A percentile compares a stretch with the other conserved stretches of the same genome.
phyloP scores from a whole-genome alignment of 1,284 basidiomycete species.

The Ustilago crameri region DNA sequence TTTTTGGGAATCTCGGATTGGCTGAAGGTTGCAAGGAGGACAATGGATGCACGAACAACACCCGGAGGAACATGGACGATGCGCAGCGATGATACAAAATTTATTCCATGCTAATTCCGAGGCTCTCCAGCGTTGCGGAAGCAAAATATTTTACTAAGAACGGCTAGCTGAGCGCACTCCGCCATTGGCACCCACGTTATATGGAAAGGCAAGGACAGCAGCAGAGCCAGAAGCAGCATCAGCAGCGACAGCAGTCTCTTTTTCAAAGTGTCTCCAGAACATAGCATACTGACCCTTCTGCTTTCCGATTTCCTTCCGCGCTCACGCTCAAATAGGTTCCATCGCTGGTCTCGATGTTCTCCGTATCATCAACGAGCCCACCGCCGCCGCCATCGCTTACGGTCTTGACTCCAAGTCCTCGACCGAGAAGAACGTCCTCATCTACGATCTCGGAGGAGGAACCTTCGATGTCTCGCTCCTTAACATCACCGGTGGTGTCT shows the following conservation, averaged over 20 bases:
- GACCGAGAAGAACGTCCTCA: constrained; percentile 91
- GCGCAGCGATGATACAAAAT: constrained; percentile 63
- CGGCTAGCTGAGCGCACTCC: constrained; percentile 58
- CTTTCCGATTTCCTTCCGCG: constrained; percentile 4
- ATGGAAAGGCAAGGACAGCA: constrained; percentile 1
- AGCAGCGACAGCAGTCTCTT: neutral
- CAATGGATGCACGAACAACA: neutral
- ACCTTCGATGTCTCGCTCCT: constrained; percentile 78
- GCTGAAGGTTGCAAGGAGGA: neutral
- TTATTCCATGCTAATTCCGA: constrained; percentile 69
- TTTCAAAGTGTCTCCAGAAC: neutral
- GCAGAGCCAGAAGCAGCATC: constrained; percentile 2
- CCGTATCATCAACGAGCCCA: constrained; percentile 77
- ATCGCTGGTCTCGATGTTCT: constrained; percentile 77
- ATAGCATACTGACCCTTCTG: neutral
- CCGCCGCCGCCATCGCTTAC: constrained; percentile 71
- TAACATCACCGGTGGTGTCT: constrained; percentile 75
- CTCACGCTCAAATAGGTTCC: constrained; percentile 69
- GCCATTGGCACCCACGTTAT: neutral
- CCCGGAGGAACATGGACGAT: constrained; percentile 1
- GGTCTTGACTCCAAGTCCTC: constrained; percentile 72
- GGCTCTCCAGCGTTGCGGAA: constrained; percentile 54
- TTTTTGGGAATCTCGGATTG: neutral
- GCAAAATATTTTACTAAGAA: constrained; percentile 58
- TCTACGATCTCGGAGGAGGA: constrained; percentile 98